Conservation (phyloP, 192 early-diverging fungal species). For the Coemansia sp. region DNA sequence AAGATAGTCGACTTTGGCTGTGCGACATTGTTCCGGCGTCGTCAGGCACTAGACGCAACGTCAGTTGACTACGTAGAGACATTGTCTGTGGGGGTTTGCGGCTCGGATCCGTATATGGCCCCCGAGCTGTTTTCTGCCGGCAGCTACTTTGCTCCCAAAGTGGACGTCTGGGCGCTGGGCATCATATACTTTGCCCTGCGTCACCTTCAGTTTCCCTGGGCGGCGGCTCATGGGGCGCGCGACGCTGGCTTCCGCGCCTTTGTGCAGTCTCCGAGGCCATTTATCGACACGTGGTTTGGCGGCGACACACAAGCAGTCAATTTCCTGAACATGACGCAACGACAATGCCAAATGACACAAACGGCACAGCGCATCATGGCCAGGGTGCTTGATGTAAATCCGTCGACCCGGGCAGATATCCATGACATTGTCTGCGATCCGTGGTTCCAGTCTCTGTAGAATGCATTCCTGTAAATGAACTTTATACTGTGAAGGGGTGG, state of each 20-base stretch:
- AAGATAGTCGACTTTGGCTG: conserved; percentile 89
- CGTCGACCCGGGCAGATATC: conserved; percentile 23
- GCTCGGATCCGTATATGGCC: conserved; percentile 93
- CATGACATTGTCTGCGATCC: conserved; percentile 17
- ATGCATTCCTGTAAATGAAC: neutral
- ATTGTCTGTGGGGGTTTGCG: conserved; percentile 66
- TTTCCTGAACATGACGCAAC: conserved; percentile 14
- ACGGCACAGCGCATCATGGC: conserved; percentile 9
- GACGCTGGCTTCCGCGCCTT: conserved; percentile 29
- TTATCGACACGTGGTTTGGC: conserved; percentile 37
- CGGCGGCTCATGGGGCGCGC: conserved; percentile 40
- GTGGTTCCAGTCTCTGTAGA: conserved; percentile 25
- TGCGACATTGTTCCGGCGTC: conserved; percentile 43
- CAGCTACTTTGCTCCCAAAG: conserved; percentile 70
- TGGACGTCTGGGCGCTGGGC: conserved; percentile 86
- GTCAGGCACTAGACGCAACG: conserved; percentile 1
- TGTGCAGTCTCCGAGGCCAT: conserved; percentile 6
- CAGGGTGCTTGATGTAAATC: conserved; percentile 28
- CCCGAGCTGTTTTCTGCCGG: conserved; percentile 69
- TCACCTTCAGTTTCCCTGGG: conserved; percentile 67
- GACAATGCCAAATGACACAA: neutral
- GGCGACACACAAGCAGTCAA: neutral
- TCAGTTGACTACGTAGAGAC: conserved; percentile 29
- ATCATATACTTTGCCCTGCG: conserved; percentile 77
- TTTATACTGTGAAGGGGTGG: neutral